A percentile compares a stretch with the other conserved stretches of the same genome.
Conservation (phyloP, 139 green algal species). For the Tetradesmus obliquus region DNA sequence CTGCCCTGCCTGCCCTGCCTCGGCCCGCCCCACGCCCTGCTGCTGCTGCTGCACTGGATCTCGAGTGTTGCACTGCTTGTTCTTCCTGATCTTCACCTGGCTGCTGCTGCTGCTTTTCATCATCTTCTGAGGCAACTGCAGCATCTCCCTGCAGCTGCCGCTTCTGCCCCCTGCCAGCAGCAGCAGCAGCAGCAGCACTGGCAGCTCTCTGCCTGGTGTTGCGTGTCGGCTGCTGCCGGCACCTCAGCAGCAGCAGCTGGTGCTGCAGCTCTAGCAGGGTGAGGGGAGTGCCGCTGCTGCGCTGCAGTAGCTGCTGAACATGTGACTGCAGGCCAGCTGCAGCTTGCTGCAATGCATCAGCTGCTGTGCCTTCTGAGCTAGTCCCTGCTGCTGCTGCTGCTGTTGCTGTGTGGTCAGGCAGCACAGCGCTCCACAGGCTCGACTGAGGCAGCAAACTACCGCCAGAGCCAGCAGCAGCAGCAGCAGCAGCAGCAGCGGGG, state of each 20-base stretch:
- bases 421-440: not conserved
- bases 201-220: not conserved
- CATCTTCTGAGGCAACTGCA: not conserved
- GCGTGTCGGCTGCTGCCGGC: constrained; percentile 10
- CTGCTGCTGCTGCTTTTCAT: not conserved
- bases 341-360: not conserved
- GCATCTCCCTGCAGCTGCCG: not conserved
- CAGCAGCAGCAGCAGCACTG: not conserved
- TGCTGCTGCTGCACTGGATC: not conserved
- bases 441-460: not conserved
- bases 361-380: not conserved
- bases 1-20: not conserved
- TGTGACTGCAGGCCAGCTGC: not conserved
- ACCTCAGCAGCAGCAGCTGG: not conserved
- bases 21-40: not conserved
- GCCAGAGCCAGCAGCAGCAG: not conserved
- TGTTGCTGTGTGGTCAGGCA: not conserved
- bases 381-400: not conserved
- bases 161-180: not conserved
- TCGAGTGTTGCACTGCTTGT: not conserved
- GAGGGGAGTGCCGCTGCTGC: not conserved
- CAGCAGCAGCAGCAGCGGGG: not conserved
- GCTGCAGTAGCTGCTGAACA: constrained; percentile 12
- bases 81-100: not conserved
- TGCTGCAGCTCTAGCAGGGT: constrained; percentile 27